phyloP scores from a whole-genome alignment of 2,329 filamentous ascomycete species.

The Paradendryphiella salina region DNA sequence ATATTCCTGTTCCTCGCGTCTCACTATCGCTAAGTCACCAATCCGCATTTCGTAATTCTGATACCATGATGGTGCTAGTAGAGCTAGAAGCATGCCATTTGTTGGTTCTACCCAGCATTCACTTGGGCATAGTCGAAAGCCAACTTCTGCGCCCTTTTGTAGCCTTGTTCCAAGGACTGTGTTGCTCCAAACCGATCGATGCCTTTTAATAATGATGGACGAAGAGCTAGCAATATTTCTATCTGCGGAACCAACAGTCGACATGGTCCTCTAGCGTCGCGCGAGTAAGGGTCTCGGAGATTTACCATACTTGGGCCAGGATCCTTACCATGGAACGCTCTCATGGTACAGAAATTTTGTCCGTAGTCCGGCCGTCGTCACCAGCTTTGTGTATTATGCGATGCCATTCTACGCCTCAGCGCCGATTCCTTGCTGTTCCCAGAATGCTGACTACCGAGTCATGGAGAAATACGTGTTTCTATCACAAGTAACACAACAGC shows the following conservation, averaged over 20 bases:
- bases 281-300: slow-evolving; percentile 17
- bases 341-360: slow-evolving; percentile 24
- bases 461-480: neutral
- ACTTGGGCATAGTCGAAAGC: neutral
- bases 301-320: slow-evolving; percentile 26
- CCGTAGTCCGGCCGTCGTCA: slow-evolving; percentile 12
- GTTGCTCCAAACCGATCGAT: neutral
- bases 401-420: slow-evolving; percentile 4
- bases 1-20: slow-evolving; percentile 2
- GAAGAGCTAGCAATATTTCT: slow-evolving; percentile 1
- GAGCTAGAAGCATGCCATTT: slow-evolving; percentile 4
- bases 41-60: slow-evolving; percentile 9
- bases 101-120: slow-evolving; percentile 8
- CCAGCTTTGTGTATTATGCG: neutral
- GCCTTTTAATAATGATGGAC: neutral
- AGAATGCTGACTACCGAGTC: neutral
- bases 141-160: slow-evolving; percentile 2
- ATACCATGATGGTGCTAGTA: slow-evolving; percentile 14
- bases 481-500: neutral
- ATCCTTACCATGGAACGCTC: slow-evolving; percentile 24
- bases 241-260: slow-evolving; percentile 12
- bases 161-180: neutral
- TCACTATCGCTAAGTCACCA: slow-evolving; percentile 1
- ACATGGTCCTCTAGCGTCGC: slow-evolving; percentile 9
- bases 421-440: slow-evolving; percentile 3